phyloP scores from a whole-genome alignment of 805 yeast genomes.

The Metahyphopichia silvanorum region DNA sequence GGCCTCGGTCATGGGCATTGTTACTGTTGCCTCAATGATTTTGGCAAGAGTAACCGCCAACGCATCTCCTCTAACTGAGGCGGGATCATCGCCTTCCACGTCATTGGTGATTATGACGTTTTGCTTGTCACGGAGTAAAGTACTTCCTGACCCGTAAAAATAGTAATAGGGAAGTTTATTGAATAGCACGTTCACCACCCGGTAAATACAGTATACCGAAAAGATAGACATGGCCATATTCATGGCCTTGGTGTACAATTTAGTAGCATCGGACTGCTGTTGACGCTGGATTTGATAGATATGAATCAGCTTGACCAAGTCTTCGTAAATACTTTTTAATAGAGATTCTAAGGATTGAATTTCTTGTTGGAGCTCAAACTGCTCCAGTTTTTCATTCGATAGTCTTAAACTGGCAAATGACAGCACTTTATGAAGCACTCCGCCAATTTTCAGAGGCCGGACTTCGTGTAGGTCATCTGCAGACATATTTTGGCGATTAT shows the following conservation, averaged over 20 bases:
- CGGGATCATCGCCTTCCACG: conserved; percentile 6
- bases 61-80: conserved; percentile 35
- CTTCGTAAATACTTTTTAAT: conserved; percentile 26
- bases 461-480: conserved; percentile 7
- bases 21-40: conserved; percentile 24
- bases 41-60: conserved; percentile 48
- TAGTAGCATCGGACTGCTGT: not conserved
- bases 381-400: conserved; percentile 16
- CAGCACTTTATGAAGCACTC: conserved; percentile 36
- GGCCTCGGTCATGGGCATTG: conserved; percentile 30
- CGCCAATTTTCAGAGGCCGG: conserved; percentile 18
- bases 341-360: conserved; percentile 33
- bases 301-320: conserved; percentile 18
- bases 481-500: conserved; percentile 13
- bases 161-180: conserved; percentile 36
- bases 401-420: conserved; percentile 34
- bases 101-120: not conserved
- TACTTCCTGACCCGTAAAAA: conserved; percentile 4
- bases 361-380: conserved; percentile 36
- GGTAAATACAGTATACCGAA: conserved; percentile 48
- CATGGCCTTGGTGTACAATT: conserved; percentile 6
- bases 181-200: conserved; percentile 40
- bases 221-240: conserved; percentile 21
- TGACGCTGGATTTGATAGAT: conserved; percentile 13
- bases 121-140: not conserved